Evolutionary conservation across 2,329 filamentous ascomycete species (phyloP).

Genomic region (Chalaropsis ovoidea): DNA sequence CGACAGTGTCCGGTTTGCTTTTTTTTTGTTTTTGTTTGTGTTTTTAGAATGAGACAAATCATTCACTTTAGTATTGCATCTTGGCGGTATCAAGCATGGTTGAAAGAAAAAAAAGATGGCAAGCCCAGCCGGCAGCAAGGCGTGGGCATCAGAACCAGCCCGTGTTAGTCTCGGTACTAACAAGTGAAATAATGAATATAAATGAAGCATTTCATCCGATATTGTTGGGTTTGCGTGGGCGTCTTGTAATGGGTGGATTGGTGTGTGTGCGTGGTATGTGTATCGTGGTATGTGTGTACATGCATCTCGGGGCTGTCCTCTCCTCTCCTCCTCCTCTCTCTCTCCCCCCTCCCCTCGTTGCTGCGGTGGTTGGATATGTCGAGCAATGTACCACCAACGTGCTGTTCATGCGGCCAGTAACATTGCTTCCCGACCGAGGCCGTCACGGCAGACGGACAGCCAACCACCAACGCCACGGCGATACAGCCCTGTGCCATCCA

Average conservation of each 20-base stretch:
- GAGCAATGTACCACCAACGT: neutral
- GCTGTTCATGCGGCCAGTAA: constrained; percentile 1
- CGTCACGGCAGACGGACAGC: neutral
- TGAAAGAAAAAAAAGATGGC: neutral
- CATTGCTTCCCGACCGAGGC: constrained; percentile 4
- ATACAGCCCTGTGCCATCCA: no score
- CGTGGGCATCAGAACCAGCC: constrained; percentile 13
- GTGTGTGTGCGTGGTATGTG: neutral
- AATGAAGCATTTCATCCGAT: neutral
- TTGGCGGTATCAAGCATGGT: neutral
- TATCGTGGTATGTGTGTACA: neutral
- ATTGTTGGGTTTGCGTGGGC: neutral
- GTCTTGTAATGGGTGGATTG: neutral
- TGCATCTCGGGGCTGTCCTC: neutral
- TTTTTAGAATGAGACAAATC: constrained; percentile 3
- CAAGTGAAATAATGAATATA: neutral
- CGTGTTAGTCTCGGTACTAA: neutral
- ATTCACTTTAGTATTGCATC: constrained; percentile 5
- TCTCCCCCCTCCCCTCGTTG: neutral
- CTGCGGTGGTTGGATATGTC: neutral
- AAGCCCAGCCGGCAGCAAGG: neutral
- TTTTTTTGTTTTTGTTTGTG: neutral
- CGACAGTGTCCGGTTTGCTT: constrained; percentile 22
- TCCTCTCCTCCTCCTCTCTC: no score
- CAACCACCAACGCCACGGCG: neutral